Evolutionary conservation across 352 stramenopile genomes (phyloP), one percentile per base, ranked within the genome.

Genomic region (Pythium sukuiense): DNA sequence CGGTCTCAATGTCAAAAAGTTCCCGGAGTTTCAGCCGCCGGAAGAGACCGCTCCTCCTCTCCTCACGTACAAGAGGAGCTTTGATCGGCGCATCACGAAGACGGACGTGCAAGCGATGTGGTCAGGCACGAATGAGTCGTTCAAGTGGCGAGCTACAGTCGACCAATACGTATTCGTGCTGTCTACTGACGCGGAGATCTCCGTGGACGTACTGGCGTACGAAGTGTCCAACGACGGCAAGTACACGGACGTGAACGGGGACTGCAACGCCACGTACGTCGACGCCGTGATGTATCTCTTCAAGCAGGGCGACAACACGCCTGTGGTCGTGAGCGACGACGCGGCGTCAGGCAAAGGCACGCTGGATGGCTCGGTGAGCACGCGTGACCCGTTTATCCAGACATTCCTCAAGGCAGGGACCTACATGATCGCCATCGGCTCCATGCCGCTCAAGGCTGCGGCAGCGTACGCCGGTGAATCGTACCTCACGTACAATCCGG

Each of bases 271-370:
- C 20, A 70, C 65, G 7, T 92, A 90, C 66, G 55, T 89, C 16
- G 81, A 92, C 62, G 60, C 81, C 0, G 74, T 86, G 35, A 62
- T 92, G 26, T 89, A 80, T 55, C 71, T 92, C 41, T 92, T 84
- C 59, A 54, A 63, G 2, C 61, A 81, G 1, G 72, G 65, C 46
- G 58, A 77, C 24, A 56, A 61, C 8, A 69, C 61, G 24, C 65
- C 72, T 1, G 71, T 88, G 55, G 69, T 68, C 11, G 65, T 77
- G 16, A 76, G 79, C 45, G 79, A 91, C 58, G 79, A 82, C 58
- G 65, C 53, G 8, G 56, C 61, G 32, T 33, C 37, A 0, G 54
- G 41, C 16, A 24, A 65, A 3, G 83, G 79, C 6, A 65, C 18
- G 12, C 53, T 46, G 13, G 79, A 88, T 49, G 79, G 79, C n/a